These are phyloP conservation scores for Breynia disticha DNA, from an alignment of 441 rosid species.

Conservation along the genomic window DNA sequence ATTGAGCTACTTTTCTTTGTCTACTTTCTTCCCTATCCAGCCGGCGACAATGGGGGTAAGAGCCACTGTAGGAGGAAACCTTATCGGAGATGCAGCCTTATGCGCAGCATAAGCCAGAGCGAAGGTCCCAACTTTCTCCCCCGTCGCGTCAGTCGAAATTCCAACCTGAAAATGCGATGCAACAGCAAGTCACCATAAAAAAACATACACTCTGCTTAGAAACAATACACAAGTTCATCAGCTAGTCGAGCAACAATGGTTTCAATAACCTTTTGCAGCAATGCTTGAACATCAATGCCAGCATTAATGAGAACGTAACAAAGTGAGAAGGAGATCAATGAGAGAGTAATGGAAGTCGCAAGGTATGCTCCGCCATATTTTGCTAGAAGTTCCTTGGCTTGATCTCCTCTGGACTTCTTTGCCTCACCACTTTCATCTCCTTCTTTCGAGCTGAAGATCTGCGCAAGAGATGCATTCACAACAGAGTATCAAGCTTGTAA, in stretches of 20 bases:
- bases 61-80: conserved; percentile 85
- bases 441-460: conserved; percentile 61
- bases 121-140: conserved; percentile 78
- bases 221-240: not conserved
- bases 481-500: too few relatives aligned
- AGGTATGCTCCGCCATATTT: conserved; percentile 94
- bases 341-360: conserved; percentile 81
- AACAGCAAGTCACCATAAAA: not conserved
- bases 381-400: conserved; percentile 72
- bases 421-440: conserved; percentile 29
- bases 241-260: not conserved
- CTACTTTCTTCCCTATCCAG: conserved; percentile 84
- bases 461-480: conserved; percentile 1
- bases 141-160: conserved; percentile 49
- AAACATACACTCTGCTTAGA: too few relatives aligned
- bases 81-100: conserved; percentile 91
- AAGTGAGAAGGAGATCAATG: conserved; percentile 67
- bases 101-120: conserved; percentile 91
- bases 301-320: conserved; percentile 57
- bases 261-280: conserved; percentile 46
- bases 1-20: conserved; percentile 25
- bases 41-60: conserved; percentile 79
- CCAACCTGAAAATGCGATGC: conserved; percentile 46
- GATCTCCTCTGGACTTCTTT: conserved; percentile 54
- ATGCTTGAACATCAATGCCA: conserved; percentile 67